Evolutionary conservation across 331 rosid genomes (phyloP), one percentile per base, ranked within the genome.

Genomic region (Phaseolus coccineus): DNA sequence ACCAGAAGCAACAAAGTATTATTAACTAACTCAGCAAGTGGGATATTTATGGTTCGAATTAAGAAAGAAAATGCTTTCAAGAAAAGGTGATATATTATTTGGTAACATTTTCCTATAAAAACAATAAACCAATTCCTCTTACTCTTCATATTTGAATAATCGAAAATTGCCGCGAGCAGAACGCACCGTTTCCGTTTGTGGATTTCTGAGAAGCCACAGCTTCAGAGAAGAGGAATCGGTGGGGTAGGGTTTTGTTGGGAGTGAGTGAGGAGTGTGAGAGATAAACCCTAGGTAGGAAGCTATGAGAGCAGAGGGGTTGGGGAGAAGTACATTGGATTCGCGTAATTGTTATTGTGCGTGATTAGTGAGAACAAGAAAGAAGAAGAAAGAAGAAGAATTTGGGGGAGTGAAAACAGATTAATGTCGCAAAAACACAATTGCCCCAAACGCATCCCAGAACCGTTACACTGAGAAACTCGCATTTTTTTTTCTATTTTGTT

Each of bases 281-380:
- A 81, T 61, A 53, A 77, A 82, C 74, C 78, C 82, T 71, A 82
- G n/a, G 10, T 39, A 66, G 27, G 8, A 63, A 81, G 25, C 14
- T n/a, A 40, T 8, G 24, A 56, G 39, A 67, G 37, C 70, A 61
- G 70, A 19, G 33, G 30, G 16, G 25, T 22, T 47, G 6, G 2
- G 52, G 46, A 27, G 0, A 61, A 37, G 56, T 8, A 24, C 75
- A 74, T 69, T 69, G 30, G 73, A 47, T 31, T 74, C 6, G 19
- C 8, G 6, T 25, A 76, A 68, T 27, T 67, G 55, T 42, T 39
- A 2, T n/a, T 59, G 77, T 56, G 55, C 10, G 70, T 33, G 64
- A 67, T 6, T 30, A 33, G 72, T 56, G 80, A 59, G 66, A 74
- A 5, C 51, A 48, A 8, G 16, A 50, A 48, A 8, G 16, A 51